Evolutionary conservation across 73 alveolate genomes (phyloP), one percentile per base, ranked within the genome.

Genomic region (Paramecium primaurelia): DNA sequence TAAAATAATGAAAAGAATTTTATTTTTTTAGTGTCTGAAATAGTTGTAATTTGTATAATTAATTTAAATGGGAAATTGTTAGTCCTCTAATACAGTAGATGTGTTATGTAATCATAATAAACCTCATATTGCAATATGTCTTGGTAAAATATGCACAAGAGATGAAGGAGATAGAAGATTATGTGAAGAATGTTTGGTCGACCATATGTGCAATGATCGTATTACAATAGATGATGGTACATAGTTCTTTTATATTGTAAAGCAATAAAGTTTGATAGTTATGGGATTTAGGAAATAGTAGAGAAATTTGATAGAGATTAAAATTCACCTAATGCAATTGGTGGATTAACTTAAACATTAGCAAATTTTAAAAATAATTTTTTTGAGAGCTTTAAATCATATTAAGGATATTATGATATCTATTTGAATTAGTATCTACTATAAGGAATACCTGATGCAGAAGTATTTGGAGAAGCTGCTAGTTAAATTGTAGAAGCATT

Each of bases 121-220:
- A 80, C 75, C 71, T 11, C 58, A 80, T n/a, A 36, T 80, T 14
- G 91, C 91, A 14, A 42, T 80, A 40, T 80, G 91, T 44, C 8
- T 28, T 4, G 91, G 91, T 6, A 26, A 45, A 12, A 77, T 26
- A 20, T 80, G 91, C 16, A 32, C 91, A 20, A 80, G 91, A 80
- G 75, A 80, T 6, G 75, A 80, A 16, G 91, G 91, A 44, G 91
- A 80, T 47, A 42, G 91, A 47, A 40, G 91, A 80, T 14, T 80
- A 2, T 80, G 91, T 1, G 75, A 47, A 40, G 91, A 80, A 12
- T 80, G 91, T 80, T 26, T 80, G 37, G 91, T 45, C 20, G 91
- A 80, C 14, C 91, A 80, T 47, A 36, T 45, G 75, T 80, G 91
- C 18, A 40, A 26, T 25, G 91, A 80, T 80, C 49, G 73, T 30